These are phyloP conservation scores for Kodamaea anthophila DNA, from an alignment of 1,139 yeast genomes.

Conservation along the genomic window DNA sequence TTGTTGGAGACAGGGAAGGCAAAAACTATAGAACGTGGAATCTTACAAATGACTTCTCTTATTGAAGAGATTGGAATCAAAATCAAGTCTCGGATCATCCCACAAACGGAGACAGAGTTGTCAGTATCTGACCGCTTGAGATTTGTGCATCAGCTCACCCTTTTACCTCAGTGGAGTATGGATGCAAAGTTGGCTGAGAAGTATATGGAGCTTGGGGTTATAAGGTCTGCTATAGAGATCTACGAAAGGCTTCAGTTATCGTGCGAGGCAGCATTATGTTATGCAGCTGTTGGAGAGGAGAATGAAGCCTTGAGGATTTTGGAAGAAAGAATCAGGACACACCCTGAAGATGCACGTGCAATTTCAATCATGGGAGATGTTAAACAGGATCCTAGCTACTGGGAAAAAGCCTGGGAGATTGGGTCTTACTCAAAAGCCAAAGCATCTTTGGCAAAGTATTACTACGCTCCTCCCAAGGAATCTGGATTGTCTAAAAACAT, in stretches of 20 bases:
- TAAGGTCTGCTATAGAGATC: slow-evolving; percentile 84
- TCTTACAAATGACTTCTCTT: slow-evolving; percentile 84
- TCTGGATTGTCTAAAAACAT: slow-evolving; percentile 51
- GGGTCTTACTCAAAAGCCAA: slow-evolving; percentile 84
- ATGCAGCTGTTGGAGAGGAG: slow-evolving; percentile 79
- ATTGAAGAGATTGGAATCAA: slow-evolving; percentile 84
- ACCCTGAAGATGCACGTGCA: slow-evolving; percentile 80
- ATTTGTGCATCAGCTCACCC: slow-evolving; percentile 69
- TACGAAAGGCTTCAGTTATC: slow-evolving; percentile 73
- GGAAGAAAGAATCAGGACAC: slow-evolving; percentile 42
- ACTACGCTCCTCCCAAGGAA: slow-evolving; percentile 57
- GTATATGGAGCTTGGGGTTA: slow-evolving; percentile 78
- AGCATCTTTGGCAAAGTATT: slow-evolving; percentile 70
- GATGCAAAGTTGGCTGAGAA: slow-evolving; percentile 82
- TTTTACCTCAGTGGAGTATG: slow-evolving; percentile 81
- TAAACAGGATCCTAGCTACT: slow-evolving; percentile 64
- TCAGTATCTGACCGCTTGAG: slow-evolving; percentile 51
- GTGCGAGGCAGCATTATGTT: slow-evolving; percentile 85
- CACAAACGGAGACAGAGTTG: slow-evolving; percentile 31
- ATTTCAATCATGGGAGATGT: slow-evolving; percentile 84
- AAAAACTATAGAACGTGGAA: slow-evolving; percentile 89
- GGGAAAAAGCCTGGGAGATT: slow-evolving; percentile 85
- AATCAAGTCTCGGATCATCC: slow-evolving; percentile 55
- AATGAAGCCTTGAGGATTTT: slow-evolving; percentile 59
- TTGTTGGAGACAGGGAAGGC: slow-evolving; percentile 73